Evolutionary conservation across 208 protist genomes (phyloP), one percentile per base, ranked within the genome.

Genomic region (Acanthamoeba lenticulata): DNA sequence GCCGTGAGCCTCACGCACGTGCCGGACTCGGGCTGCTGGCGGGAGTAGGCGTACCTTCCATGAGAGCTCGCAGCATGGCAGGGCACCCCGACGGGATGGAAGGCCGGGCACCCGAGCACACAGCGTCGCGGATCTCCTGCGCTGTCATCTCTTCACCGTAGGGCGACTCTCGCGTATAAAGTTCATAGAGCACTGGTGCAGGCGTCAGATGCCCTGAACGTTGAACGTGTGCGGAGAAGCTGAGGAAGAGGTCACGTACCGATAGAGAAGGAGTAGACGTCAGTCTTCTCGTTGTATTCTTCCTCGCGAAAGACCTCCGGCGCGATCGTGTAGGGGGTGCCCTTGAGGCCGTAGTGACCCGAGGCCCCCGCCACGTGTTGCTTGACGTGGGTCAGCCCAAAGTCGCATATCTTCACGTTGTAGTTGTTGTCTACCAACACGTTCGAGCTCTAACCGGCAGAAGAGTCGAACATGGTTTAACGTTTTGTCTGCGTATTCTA

Each of bases 341-440:
- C 74, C 34, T 83, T 83, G 40, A 83, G 74, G 17, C 74, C 74
- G 42, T 83, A 83, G 40, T 83, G 74, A 7, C 74, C 74, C 27
- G 74, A 83, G 19, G 74, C 74, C 9, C 74, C 74, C 15, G 74
- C 74, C 42, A 83, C 74, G 42, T 83, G 45, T 17, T 40, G 74
- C 27, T 83, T 83, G 74, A 83, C 74, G 52, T 90, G 45, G 21
- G 83, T 67, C 6, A 90, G 55, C 3, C 83, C 83, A 65, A 90
- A 90, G 19, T 90, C 83, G 83, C 83, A 90, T n/a, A 90, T 67
- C 55, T 90, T 90, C 34, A 67, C 9, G 45, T 90, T 90, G 49
- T 67, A 90, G 32, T 90, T 90, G 19, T 90, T 40, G 38, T 90
- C 83, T 4, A 90, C 83, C 4, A 90, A 27, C 29, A 90, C 49